phyloP scores from a whole-genome alignment of 139 green algal species.

The Astrephomene gubernaculifera region DNA sequence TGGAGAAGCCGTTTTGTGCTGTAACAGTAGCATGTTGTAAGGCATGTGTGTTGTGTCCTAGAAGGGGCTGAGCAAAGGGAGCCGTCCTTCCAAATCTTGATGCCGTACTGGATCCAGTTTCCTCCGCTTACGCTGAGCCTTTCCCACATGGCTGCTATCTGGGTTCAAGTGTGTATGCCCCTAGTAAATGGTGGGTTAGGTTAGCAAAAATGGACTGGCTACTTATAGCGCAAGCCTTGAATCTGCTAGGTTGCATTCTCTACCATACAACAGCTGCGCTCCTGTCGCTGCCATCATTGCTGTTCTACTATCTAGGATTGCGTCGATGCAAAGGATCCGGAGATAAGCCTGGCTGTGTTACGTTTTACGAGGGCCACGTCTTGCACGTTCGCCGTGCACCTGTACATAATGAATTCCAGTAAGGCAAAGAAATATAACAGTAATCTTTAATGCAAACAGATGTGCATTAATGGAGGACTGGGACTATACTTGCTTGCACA shows the following conservation, averaged over 20 bases:
- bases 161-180: too few relatives aligned
- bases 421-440: neutral
- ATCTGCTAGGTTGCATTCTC: conserved; percentile 19
- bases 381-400: neutral
- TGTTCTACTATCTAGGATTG: conserved; percentile 2
- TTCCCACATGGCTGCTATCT: too few relatives aligned
- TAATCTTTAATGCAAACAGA: neutral
- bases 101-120: too few relatives aligned
- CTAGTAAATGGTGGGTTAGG: too few relatives aligned
- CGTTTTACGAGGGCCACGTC: conserved; percentile 17
- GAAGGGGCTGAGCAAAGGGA: too few relatives aligned
- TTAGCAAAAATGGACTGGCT: conserved; percentile 38
- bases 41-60: too few relatives aligned
- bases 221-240: conserved; percentile 18
- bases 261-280: neutral
- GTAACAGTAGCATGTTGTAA: too few relatives aligned
- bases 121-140: too few relatives aligned
- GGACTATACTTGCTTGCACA: neutral
- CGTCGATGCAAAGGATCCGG: neutral
- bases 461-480: neutral
- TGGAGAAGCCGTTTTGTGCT: too few relatives aligned
- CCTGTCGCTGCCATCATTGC: neutral
- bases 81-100: too few relatives aligned
- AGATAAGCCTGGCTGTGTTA: neutral
- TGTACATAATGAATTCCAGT: conserved; percentile 21